Conservation (phyloP, 179 eudicot species). For the Patellifolia procumbens region DNA sequence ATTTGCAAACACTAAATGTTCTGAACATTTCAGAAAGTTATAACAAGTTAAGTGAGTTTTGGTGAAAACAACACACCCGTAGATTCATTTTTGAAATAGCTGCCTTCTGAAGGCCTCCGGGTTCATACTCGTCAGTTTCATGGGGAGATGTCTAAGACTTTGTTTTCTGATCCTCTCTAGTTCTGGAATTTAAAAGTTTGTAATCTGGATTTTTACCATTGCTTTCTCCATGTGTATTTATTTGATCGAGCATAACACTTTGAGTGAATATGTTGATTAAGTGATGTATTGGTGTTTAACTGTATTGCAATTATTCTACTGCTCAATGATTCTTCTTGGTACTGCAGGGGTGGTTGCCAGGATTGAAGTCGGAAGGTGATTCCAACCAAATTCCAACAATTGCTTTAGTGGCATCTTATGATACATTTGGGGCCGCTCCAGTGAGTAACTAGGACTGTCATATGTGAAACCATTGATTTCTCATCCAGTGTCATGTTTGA, state of each 20-base stretch:
- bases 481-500: constrained; percentile 1
- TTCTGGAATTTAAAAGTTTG: background rate
- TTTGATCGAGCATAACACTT: background rate
- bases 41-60: no score
- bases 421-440: constrained; percentile 97
- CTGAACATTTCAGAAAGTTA: no score
- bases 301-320: constrained; percentile 14
- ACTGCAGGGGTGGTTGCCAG: constrained; percentile 97
- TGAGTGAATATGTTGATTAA: background rate
- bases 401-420: constrained; percentile 96
- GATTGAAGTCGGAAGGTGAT: constrained; percentile 88
- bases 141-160: background rate
- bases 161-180: background rate
- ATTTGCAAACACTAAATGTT: no score
- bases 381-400: constrained; percentile 89
- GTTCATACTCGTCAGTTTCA: background rate
- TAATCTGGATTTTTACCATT: background rate
- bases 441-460: constrained; percentile 44
- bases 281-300: no score
- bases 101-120: background rate
- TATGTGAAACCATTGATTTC: constrained; percentile 1
- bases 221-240: constrained; percentile 2
- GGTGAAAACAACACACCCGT: no score
- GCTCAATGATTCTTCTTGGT: constrained; percentile 21
- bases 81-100: no score